Evolutionary conservation across 495 filamentous ascomycete genomes (phyloP).

Genomic region (Zalerion maritima): DNA sequence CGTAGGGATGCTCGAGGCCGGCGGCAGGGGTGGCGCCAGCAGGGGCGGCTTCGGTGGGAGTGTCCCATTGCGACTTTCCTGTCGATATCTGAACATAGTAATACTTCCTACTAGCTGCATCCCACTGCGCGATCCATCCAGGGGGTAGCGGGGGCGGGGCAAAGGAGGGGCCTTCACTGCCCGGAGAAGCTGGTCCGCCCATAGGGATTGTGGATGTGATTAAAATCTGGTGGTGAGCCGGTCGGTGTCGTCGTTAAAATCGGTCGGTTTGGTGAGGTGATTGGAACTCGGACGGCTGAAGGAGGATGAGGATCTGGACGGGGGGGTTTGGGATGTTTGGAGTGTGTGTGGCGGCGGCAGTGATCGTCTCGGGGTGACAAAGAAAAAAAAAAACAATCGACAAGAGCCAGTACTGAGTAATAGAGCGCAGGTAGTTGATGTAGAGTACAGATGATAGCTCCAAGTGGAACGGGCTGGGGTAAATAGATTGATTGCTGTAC

Average conservation of each 20-base stretch:
- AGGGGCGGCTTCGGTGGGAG: slow-evolving; percentile 50
- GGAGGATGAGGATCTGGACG: slow-evolving; percentile 6
- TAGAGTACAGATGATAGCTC: neutral
- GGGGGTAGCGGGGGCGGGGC: slow-evolving; percentile 53
- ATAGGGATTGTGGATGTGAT: slow-evolving; percentile 19
- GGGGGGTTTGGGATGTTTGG: too few relatives aligned
- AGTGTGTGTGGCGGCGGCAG: too few relatives aligned
- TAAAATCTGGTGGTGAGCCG: too few relatives aligned
- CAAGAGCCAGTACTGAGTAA: slow-evolving; percentile 3
- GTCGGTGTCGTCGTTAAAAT: too few relatives aligned
- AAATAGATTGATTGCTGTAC: slow-evolving; percentile 1
- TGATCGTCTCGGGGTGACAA: too few relatives aligned
- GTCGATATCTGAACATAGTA: slow-evolving; percentile 70
- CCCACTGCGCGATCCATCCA: slow-evolving; percentile 81
- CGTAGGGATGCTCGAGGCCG: slow-evolving; percentile 35
- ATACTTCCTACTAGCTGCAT: slow-evolving; percentile 55
- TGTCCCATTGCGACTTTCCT: slow-evolving; percentile 63
- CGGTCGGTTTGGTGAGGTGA: too few relatives aligned
- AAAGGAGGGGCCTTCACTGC: slow-evolving; percentile 54
- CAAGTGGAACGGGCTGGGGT: slow-evolving; percentile 4
- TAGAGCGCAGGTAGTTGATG: neutral
- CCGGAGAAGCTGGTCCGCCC: slow-evolving; percentile 39
- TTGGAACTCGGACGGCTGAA: slow-evolving; percentile 7
- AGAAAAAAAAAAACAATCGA: slow-evolving; percentile 4
- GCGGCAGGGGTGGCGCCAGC: slow-evolving; percentile 33